phyloP scores from a whole-genome alignment of 495 filamentous ascomycete species.

The Amniculicola lignicola region DNA sequence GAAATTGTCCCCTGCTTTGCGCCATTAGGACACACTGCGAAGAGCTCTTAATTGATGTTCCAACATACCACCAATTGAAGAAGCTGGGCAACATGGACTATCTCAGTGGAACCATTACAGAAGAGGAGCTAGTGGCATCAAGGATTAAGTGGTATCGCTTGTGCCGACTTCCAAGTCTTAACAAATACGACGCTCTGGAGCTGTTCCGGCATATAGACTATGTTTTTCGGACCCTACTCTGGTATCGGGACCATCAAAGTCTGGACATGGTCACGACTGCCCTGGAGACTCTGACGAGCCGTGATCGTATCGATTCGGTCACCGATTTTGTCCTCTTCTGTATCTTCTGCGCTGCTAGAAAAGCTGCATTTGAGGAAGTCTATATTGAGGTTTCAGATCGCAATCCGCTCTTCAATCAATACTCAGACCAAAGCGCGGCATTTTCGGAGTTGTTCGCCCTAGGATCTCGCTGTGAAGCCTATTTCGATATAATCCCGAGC shows the following conservation, averaged over 20 bases:
- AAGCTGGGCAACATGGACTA: conserved; percentile 51
- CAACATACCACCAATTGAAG: conserved; percentile 51
- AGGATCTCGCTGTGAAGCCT: conserved; percentile 59
- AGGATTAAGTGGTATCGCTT: conserved; percentile 54
- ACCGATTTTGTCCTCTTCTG: conserved; percentile 54
- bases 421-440: conserved; percentile 57
- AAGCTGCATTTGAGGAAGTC: conserved; percentile 57
- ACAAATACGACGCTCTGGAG: conserved; percentile 40
- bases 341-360: conserved; percentile 56
- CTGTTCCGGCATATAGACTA: conserved; percentile 50
- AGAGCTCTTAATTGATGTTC: conserved; percentile 50
- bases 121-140: conserved; percentile 45
- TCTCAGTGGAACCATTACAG: conserved; percentile 47
- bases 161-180: conserved; percentile 47
- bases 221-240: conserved; percentile 44
- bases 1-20: conserved; percentile 25
- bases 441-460: conserved; percentile 61
- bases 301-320: conserved; percentile 45
- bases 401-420: conserved; percentile 56
- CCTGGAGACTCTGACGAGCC: conserved; percentile 42
- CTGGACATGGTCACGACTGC: conserved; percentile 45
- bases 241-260: conserved; percentile 43
- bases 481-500: conserved; percentile 56
- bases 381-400: conserved; percentile 59
- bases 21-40: conserved; percentile 37